Conservation (phyloP, 768 basidiomycete genomes). For the Mycena rebaudengoi region DNA sequence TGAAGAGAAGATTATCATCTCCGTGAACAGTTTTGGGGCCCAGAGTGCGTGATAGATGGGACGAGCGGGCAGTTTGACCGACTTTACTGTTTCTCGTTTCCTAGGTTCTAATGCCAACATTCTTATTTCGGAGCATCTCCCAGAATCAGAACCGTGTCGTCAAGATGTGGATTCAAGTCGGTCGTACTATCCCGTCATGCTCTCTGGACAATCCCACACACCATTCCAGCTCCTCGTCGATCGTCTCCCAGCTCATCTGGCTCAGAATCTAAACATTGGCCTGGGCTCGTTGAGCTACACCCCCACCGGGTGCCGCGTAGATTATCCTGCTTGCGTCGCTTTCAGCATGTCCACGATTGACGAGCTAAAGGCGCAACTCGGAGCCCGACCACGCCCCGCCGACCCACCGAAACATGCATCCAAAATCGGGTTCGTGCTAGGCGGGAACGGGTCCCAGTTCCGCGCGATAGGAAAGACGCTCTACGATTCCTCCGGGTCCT, state of each 20-base stretch:
- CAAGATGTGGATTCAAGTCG: background rate
- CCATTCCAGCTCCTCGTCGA: background rate
- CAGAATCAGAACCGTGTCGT: background rate
- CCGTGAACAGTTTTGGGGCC: conserved; percentile 10
- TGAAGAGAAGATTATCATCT: background rate
- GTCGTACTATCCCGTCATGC: background rate
- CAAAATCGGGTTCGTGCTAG: conserved; percentile 9
- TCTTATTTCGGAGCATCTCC: background rate
- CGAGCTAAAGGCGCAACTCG: background rate
- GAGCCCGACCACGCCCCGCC: background rate
- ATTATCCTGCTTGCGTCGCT: conserved; percentile 7
- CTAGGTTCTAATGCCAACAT: conserved; percentile 6
- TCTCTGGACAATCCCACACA: conserved; percentile 9
- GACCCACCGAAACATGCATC: background rate
- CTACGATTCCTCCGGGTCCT: background rate
- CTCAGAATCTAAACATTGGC: background rate
- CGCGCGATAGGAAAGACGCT: conserved; percentile 1
- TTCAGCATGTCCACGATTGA: conserved; percentile 8
- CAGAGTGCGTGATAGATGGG: background rate
- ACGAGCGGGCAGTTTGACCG: background rate
- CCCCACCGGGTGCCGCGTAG: background rate
- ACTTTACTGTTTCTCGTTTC: background rate
- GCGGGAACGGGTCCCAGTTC: conserved; percentile 12
- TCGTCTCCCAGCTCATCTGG: background rate
- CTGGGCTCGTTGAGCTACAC: conserved; percentile 9